These are phyloP conservation scores for Leishmania turanica DNA, from an alignment of 208 protist species.

Conservation along the genomic window DNA sequence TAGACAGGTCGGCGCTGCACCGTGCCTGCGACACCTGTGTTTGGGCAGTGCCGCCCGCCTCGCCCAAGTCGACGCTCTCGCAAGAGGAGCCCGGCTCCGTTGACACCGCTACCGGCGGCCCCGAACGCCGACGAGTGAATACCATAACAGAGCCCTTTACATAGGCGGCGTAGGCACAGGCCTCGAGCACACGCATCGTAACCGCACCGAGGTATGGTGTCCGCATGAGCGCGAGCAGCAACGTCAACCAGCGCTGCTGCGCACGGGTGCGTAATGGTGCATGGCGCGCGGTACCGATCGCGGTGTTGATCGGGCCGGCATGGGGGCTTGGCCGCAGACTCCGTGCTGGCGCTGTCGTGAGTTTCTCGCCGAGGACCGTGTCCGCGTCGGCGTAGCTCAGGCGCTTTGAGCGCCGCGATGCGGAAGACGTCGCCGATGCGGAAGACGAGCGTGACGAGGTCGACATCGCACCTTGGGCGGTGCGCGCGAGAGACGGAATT, in stretches of 20 bases:
- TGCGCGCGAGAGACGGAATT: neutral
- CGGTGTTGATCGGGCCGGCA: neutral
- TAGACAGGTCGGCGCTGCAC: neutral
- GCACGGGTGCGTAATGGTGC: constrained; percentile 3
- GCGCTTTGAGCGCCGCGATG: constrained; percentile 23
- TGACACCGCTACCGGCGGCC: constrained; percentile 26
- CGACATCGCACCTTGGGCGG: neutral
- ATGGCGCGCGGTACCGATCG: neutral
- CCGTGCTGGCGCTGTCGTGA: neutral
- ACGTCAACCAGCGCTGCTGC: constrained; percentile 17
- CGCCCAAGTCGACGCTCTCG: neutral
- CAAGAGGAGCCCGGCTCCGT: neutral
- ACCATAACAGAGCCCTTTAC: constrained; percentile 44
- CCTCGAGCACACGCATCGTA: constrained; percentile 26
- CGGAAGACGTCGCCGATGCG: neutral
- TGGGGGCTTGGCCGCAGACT: neutral
- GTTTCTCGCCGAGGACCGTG: constrained; percentile 3
- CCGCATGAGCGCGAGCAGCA: constrained; percentile 30
- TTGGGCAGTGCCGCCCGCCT: neutral
- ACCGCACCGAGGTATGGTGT: constrained; percentile 23
- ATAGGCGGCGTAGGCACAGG: constrained; percentile 56
- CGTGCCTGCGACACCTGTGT: neutral
- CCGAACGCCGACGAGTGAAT: constrained; percentile 47
- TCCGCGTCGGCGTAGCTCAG: constrained; percentile 38
- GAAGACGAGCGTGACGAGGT: no score